Percentiles rank a stretch among this genome's conserved stretches.
These are phyloP conservation scores for Stachybotrys echinatus DNA, from an alignment of 2,329 filamentous ascomycete genomes.

Conservation along the genomic window DNA sequence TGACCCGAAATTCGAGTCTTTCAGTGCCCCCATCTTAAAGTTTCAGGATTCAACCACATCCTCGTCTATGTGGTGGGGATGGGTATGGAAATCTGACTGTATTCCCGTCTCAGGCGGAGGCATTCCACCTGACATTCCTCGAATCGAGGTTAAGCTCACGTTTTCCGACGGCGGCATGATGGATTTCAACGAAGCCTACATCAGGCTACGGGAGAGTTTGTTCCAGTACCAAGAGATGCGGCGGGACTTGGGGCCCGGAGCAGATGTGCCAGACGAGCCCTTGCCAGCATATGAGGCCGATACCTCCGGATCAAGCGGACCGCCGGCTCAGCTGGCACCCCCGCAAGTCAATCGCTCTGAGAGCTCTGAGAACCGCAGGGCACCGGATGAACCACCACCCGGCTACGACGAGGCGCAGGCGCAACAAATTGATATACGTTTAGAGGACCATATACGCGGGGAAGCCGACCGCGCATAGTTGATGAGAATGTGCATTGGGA, in stretches of 20 bases:
- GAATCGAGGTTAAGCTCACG: slow-evolving; percentile 75
- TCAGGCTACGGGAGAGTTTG: slow-evolving; percentile 77
- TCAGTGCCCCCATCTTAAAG: slow-evolving; percentile 82
- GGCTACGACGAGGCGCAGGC: slow-evolving; percentile 88
- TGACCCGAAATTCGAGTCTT: slow-evolving; percentile 66
- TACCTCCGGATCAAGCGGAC: slow-evolving; percentile 22
- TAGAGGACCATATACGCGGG: slow-evolving; percentile 68
- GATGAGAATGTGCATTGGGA: too few species aligned
- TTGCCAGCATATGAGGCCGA: slow-evolving; percentile 78
- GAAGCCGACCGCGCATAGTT: slow-evolving; percentile 61
- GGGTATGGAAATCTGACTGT: slow-evolving; percentile 79
- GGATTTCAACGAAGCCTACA: slow-evolving; percentile 80
- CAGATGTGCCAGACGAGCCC: slow-evolving; percentile 74
- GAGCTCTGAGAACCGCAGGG: slow-evolving; percentile 31
- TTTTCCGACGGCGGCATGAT: slow-evolving; percentile 96
- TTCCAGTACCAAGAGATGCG: slow-evolving; percentile 75
- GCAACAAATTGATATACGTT: slow-evolving; percentile 52
- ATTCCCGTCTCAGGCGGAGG: slow-evolving; percentile 79
- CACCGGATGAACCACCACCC: slow-evolving; percentile 74
- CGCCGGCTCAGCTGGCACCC: slow-evolving; percentile 16
- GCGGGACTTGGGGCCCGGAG: slow-evolving; percentile 57
- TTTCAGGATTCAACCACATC: slow-evolving; percentile 77
- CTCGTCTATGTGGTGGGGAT: slow-evolving; percentile 86
- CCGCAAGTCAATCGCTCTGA: slow-evolving; percentile 24
- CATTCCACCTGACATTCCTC: slow-evolving; percentile 67